Evolutionary conservation across 2,329 filamentous ascomycete species (phyloP).

Genomic region (Aspergillus sp.): DNA sequence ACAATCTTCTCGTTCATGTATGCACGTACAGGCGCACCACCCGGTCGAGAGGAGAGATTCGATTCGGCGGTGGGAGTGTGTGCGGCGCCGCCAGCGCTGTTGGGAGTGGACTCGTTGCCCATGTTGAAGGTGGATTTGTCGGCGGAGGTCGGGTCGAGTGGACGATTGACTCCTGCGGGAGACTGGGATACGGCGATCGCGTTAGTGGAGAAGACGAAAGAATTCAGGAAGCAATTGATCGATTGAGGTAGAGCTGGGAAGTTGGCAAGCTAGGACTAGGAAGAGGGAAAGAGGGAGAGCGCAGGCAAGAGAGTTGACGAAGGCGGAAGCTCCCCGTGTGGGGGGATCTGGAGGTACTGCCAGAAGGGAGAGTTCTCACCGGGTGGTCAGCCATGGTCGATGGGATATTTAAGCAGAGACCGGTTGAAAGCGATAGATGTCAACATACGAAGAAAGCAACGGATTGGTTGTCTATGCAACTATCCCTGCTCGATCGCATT

Average conservation of each 20-base stretch:
- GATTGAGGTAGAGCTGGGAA: background rate
- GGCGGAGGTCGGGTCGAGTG: background rate
- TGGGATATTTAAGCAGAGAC: no score
- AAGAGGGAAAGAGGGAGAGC: background rate
- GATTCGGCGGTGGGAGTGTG: conserved; percentile 27
- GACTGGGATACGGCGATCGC: background rate
- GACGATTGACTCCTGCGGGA: background rate
- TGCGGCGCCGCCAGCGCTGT: conserved; percentile 2
- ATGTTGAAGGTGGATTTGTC: conserved; percentile 14
- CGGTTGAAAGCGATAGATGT: no score
- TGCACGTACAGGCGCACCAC: conserved; percentile 66
- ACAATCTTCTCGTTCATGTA: conserved; percentile 73
- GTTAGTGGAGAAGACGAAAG: background rate
- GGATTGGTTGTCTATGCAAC: no score
- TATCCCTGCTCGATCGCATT: no score
- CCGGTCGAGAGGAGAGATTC: conserved; percentile 49
- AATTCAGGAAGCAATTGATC: background rate
- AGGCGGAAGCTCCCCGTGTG: background rate
- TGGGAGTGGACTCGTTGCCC: conserved; percentile 15
- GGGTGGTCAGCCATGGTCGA: background rate
- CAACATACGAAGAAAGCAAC: no score
- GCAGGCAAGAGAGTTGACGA: background rate
- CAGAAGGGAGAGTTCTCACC: background rate
- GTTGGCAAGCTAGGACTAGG: no score
- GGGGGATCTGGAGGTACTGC: background rate